A percentile compares a stretch with the other conserved stretches of the same genome.
phyloP scores from a whole-genome alignment of 2,329 filamentous ascomycete genomes.

The Exophiala aquamarina region DNA sequence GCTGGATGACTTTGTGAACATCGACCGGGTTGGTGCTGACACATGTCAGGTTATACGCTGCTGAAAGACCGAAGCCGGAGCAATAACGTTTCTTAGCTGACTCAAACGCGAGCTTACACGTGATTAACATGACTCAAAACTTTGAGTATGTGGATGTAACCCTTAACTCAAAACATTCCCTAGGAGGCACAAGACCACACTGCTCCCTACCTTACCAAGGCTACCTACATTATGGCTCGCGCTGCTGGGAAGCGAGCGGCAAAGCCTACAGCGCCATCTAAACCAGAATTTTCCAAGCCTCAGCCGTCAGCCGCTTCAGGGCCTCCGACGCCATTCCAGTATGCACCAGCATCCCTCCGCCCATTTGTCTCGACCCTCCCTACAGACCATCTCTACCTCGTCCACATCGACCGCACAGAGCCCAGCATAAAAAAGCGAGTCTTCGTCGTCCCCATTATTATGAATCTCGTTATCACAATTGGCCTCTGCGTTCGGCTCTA shows the following conservation, averaged over 20 bases:
- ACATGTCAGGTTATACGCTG: no score
- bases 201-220: not conserved
- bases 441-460: constrained; percentile 73
- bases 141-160: no score
- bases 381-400: constrained; percentile 73
- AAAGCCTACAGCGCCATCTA: constrained; percentile 9
- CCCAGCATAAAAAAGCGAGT: constrained; percentile 74
- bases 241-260: constrained; percentile 14
- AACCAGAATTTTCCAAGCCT: constrained; percentile 1
- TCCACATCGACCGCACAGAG: constrained; percentile 75
- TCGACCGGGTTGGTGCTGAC: no score
- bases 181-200: no score
- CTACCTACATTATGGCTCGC: constrained; percentile 17
- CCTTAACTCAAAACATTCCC: no score
- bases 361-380: constrained; percentile 66
- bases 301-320: constrained; percentile 4
- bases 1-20: no score
- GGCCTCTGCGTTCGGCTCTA: constrained; percentile 69
- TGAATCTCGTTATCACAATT: constrained; percentile 68
- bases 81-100: no score
- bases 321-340: constrained; percentile 24
- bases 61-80: no score
- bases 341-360: constrained; percentile 19
- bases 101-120: no score
- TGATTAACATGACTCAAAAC: not conserved